These are phyloP conservation scores for Fusarium liriodendri DNA, from an alignment of 2,329 filamentous ascomycete species.

Conservation along the genomic window DNA sequence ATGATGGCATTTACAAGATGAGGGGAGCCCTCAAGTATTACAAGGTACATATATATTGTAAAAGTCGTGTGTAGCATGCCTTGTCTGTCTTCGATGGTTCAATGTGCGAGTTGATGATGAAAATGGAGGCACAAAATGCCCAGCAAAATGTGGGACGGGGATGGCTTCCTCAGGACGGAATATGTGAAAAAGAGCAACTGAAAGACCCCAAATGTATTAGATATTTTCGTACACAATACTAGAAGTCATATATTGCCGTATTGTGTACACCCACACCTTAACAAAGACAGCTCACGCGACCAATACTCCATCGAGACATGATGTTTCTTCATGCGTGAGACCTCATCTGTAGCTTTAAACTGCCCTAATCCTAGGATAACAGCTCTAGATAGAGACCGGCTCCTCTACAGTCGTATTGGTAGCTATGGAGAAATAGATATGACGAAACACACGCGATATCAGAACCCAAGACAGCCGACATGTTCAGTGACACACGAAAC, in stretches of 20 bases:
- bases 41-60: background rate
- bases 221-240: too few relatives aligned
- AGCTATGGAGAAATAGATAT: background rate
- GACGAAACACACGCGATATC: background rate
- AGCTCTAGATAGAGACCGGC: background rate
- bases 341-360: background rate
- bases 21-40: too few relatives aligned
- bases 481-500: background rate
- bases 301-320: background rate
- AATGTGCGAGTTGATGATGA: background rate
- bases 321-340: background rate
- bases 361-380: background rate
- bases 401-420: background rate
- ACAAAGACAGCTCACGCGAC: background rate
- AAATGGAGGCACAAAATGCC: too few relatives aligned
- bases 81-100: background rate
- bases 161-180: background rate
- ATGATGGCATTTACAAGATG: background rate
- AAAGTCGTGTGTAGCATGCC: background rate
- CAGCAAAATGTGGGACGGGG: fast-evolving
- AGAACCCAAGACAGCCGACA: background rate
- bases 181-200: background rate
- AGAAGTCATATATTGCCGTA: too few relatives aligned
- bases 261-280: background rate
- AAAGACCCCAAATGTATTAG: fast-evolving